These are phyloP conservation scores for Russula virescens DNA, from an alignment of 768 basidiomycete genomes.

Conservation along the genomic window DNA sequence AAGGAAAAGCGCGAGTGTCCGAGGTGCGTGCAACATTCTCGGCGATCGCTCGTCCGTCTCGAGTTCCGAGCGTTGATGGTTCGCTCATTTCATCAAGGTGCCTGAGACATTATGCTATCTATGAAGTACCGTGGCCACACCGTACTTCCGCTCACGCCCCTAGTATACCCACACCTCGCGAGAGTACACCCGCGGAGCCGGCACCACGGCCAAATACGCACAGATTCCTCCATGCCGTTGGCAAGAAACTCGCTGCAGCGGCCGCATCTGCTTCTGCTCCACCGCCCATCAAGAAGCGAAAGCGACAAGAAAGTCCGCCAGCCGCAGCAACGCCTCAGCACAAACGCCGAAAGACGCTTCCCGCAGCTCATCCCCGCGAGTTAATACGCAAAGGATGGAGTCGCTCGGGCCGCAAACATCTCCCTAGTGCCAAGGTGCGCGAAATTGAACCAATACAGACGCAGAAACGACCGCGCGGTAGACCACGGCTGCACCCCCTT, in stretches of 20 bases:
- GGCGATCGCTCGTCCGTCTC: conserved; percentile 4
- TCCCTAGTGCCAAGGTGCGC: conserved; percentile 32
- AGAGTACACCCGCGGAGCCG: conserved; percentile 33
- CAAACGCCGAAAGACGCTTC: conserved; percentile 44
- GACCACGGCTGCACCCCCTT: conserved; percentile 15
- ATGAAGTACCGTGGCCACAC: conserved; percentile 63
- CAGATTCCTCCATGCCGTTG: conserved; percentile 45
- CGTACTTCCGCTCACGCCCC: conserved; percentile 47
- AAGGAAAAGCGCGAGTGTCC: conserved; percentile 57
- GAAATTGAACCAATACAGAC: conserved; percentile 28
- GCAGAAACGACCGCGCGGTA: conserved; percentile 22
- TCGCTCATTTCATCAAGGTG: conserved; percentile 43
- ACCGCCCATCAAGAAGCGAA: conserved; percentile 18
- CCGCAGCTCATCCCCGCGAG: conserved; percentile 24
- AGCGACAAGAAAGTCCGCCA: conserved; percentile 20
- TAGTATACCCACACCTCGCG: conserved; percentile 41
- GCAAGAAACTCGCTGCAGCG: conserved; percentile 42
- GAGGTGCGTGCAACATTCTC: conserved; percentile 43
- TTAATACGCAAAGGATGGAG: conserved; percentile 27
- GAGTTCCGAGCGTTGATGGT: conserved; percentile 10
- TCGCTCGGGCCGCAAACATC: conserved; percentile 31
- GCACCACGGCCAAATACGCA: conserved; percentile 45
- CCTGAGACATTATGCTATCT: conserved; percentile 76
- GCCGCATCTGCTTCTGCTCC: conserved; percentile 34
- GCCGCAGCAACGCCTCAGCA: conserved; percentile 28